phyloP scores from a whole-genome alignment of 116 monocot species.

The Posidonia oceanica region DNA sequence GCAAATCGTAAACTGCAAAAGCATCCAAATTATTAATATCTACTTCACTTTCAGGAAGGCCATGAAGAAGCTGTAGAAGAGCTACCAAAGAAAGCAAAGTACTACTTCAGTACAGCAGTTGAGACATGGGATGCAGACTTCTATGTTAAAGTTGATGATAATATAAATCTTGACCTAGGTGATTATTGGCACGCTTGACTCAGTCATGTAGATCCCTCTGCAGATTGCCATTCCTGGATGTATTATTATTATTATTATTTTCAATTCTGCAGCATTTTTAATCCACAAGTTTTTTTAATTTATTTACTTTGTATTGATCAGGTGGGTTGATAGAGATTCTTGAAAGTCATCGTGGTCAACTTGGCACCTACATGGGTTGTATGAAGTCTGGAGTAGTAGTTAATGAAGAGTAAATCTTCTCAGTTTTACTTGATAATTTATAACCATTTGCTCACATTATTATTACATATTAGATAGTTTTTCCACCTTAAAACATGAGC shows the following conservation, averaged over 20 bases:
- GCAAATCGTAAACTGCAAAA: no score
- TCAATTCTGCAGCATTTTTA: slow-evolving; percentile 1
- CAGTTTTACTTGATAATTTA: background rate
- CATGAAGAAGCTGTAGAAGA: slow-evolving; percentile 94
- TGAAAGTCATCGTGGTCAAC: slow-evolving; percentile 50
- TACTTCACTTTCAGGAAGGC: slow-evolving; percentile 36
- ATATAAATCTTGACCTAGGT: slow-evolving; percentile 81
- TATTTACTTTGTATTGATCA: slow-evolving; percentile 6
- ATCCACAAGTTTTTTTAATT: background rate
- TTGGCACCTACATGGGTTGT: slow-evolving; percentile 84
- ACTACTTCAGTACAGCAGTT: slow-evolving; percentile 82
- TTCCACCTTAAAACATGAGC: background rate
- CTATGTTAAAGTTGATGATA: slow-evolving; percentile 97
- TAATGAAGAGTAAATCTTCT: slow-evolving; percentile 59
- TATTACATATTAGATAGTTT: background rate
- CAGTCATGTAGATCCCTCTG: no score
- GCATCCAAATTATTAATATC: background rate
- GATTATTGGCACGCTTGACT: background rate
- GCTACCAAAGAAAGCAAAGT: slow-evolving; percentile 81
- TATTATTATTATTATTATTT: no score
- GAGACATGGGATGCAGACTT: slow-evolving; percentile 95
- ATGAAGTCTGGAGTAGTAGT: slow-evolving; percentile 94
- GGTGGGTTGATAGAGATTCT: slow-evolving; percentile 84
- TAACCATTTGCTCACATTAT: background rate
- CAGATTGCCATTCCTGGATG: no score